Conservation (phyloP, 1,284 basidiomycete species). For the Trametes sp. region DNA sequence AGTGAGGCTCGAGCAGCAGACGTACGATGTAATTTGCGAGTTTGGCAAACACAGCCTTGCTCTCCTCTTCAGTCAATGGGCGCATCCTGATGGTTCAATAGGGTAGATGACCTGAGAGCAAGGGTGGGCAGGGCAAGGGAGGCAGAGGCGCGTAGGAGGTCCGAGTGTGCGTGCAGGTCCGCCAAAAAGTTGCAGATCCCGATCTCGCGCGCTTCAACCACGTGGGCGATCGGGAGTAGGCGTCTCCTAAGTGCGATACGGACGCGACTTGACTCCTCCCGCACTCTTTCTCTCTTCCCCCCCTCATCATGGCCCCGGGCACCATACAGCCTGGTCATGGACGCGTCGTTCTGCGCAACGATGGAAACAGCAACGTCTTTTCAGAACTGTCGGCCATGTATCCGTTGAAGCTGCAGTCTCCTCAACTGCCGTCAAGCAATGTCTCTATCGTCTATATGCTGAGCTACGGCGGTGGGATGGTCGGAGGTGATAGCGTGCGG, state of each 20-base stretch:
- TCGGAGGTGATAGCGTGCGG: constrained; percentile 84
- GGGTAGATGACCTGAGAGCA: not conserved
- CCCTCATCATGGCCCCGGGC: constrained; percentile 8
- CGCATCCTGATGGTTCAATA: constrained; percentile 59
- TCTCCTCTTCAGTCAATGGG: constrained; percentile 87
- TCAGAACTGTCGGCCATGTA: constrained; percentile 84
- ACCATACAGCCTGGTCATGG: constrained; percentile 45
- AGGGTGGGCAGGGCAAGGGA: not conserved
- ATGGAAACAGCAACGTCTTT: constrained; percentile 69
- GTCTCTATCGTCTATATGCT: constrained; percentile 84
- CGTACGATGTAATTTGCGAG: constrained; percentile 90
- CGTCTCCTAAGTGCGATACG: not conserved
- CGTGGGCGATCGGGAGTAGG: constrained; percentile 16
- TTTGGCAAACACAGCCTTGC: constrained; percentile 88
- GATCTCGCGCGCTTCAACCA: constrained; percentile 18
- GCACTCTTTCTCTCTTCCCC: not conserved
- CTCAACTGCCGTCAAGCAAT: constrained; percentile 54
- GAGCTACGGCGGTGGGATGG: constrained; percentile 93
- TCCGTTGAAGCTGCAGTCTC: constrained; percentile 91
- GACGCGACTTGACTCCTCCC: not conserved
- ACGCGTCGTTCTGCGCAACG: constrained; percentile 57
- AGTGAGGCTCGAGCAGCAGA: constrained; percentile 22
- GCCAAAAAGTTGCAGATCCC: constrained; percentile 30
- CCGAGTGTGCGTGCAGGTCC: not conserved
- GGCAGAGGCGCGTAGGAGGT: not conserved